Conservation (phyloP, 306 rosid species). For the Quillaja saponaria region DNA sequence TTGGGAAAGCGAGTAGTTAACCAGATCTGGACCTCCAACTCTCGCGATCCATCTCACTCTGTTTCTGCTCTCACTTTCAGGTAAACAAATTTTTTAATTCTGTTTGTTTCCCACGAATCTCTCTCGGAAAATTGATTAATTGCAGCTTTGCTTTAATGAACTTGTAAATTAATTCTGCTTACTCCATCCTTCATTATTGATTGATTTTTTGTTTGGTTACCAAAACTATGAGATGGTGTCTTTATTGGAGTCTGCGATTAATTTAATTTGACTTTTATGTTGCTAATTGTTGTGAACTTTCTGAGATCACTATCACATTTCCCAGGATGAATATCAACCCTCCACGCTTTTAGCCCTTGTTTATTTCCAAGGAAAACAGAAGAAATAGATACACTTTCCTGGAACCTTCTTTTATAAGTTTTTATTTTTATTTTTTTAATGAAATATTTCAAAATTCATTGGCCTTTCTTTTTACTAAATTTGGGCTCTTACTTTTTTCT, state of each 20-base stretch:
- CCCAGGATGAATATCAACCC: not conserved
- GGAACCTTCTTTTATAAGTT: too few species aligned
- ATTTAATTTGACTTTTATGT: too few species aligned
- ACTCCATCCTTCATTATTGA: not conserved
- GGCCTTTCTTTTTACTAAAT: not conserved
- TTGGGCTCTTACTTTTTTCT: not conserved
- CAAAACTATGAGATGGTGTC: not conserved
- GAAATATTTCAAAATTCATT: too few species aligned
- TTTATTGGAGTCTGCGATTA: too few species aligned
- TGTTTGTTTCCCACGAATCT: not conserved
- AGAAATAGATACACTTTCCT: not conserved
- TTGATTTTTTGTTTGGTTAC: too few species aligned
- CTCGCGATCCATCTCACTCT: constrained; percentile 33
- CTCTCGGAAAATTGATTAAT: not conserved
- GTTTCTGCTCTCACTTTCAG: constrained; percentile 43
- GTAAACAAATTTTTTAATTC: constrained; percentile 20
- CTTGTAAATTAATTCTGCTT: too few species aligned
- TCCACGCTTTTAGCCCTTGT: constrained; percentile 1
- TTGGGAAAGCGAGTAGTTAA: constrained; percentile 64
- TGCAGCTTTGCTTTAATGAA: not conserved
- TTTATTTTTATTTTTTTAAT: too few species aligned
- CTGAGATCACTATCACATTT: constrained; percentile 9
- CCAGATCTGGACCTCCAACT: constrained; percentile 62
- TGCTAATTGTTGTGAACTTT: not conserved
- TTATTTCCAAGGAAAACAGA: not conserved